Percentiles rank a stretch among this genome's conserved stretches.
These are phyloP conservation scores for Pyrenophora tritici-repentis DNA, from an alignment of 2,329 filamentous ascomycete genomes.

Conservation along the genomic window DNA sequence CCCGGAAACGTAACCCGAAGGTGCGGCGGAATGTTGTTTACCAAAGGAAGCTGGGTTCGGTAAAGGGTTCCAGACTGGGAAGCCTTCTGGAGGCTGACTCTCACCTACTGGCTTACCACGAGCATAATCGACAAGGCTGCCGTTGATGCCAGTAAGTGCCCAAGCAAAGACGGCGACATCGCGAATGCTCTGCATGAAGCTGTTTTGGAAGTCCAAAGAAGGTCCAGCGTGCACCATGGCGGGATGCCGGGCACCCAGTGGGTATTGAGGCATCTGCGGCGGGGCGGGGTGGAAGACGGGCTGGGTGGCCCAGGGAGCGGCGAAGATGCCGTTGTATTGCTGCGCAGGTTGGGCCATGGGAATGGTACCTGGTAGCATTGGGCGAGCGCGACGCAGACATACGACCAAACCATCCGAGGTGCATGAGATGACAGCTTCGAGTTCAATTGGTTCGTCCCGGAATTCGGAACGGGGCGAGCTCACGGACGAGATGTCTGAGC, in stretches of 20 bases:
- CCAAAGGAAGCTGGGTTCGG: conserved; percentile 20
- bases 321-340: conserved; percentile 65
- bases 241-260: conserved; percentile 43
- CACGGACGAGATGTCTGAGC: conserved; percentile 36
- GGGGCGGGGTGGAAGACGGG: conserved; percentile 59
- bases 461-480: conserved; percentile 32
- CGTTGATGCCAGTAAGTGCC: conserved; percentile 80
- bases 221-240: conserved; percentile 56
- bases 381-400: conserved; percentile 74
- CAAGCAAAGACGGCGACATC: conserved; percentile 89
- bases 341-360: conserved; percentile 29
- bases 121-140: conserved; percentile 68
- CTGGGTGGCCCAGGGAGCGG: conserved; percentile 76
- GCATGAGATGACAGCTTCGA: conserved; percentile 90
- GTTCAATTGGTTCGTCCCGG: conserved; percentile 61
- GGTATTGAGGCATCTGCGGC: conserved; percentile 43
- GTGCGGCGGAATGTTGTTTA: conserved; percentile 33
- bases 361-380: conserved; percentile 62
- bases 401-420: conserved; percentile 87
- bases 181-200: conserved; percentile 79
- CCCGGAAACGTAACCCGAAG: conserved; percentile 43
- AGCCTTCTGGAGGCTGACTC: conserved; percentile 63
- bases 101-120: conserved; percentile 67
- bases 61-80: conserved; percentile 61
- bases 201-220: conserved; percentile 52